These are phyloP conservation scores for Aspergillus nomiae DNA, from an alignment of 2,329 filamentous ascomycete species.

Conservation along the genomic window DNA sequence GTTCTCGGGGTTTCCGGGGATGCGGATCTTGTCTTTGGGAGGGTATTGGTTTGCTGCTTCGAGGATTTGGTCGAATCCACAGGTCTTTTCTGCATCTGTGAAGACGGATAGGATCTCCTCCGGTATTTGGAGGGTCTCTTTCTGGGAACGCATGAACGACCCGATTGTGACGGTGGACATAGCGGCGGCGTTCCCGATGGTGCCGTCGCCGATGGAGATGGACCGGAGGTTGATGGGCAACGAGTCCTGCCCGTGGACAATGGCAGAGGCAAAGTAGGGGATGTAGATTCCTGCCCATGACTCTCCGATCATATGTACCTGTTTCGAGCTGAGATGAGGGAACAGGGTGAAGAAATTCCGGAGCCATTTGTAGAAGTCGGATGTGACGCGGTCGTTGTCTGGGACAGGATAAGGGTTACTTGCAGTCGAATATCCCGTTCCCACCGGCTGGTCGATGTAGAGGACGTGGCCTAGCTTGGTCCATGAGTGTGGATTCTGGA, in stretches of 20 bases:
- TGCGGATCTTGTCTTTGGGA: constrained; percentile 30
- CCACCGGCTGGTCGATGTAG: constrained; percentile 42
- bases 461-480: constrained; percentile 36
- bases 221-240: constrained; percentile 36
- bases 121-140: constrained; percentile 27
- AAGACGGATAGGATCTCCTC: constrained; percentile 32
- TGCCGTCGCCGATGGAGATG: constrained; percentile 39
- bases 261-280: constrained; percentile 37
- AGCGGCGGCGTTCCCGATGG: constrained; percentile 39
- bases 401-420: constrained; percentile 30
- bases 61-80: constrained; percentile 35
- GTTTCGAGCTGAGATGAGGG: constrained; percentile 33
- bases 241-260: constrained; percentile 30
- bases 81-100: constrained; percentile 30
- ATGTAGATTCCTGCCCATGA: constrained; percentile 43
- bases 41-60: constrained; percentile 32
- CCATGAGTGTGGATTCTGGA: constrained; percentile 32
- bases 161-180: constrained; percentile 34
- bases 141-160: constrained; percentile 30
- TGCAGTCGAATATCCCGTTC: constrained; percentile 37
- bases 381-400: constrained; percentile 31
- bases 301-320: constrained; percentile 40
- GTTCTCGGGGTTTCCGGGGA: constrained; percentile 35
- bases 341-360: constrained; percentile 33
- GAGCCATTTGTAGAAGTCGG: constrained; percentile 36